Percentiles rank a stretch among this genome's conserved stretches.
Conservation (phyloP, 139 green algal genomes). For the Volvox reticuliferus region DNA sequence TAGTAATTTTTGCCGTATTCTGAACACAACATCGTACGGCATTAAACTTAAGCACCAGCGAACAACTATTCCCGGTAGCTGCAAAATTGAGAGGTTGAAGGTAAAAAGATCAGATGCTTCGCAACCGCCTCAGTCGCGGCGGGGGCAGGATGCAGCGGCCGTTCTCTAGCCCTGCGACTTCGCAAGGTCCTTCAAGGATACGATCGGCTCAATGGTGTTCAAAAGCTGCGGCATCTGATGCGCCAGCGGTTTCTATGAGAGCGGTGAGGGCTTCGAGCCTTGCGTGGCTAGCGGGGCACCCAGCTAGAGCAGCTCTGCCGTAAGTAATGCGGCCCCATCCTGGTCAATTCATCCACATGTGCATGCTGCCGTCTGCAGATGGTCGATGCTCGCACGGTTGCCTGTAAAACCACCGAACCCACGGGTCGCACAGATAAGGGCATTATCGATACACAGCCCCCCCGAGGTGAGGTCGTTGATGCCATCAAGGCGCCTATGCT, state of each 20-base stretch:
- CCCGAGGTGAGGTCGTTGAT: conserved; percentile 48
- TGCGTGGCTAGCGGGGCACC: too few species aligned
- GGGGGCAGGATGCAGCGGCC: neutral
- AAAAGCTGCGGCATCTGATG: neutral
- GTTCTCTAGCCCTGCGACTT: neutral
- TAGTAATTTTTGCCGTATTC: too few species aligned
- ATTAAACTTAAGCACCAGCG: too few species aligned
- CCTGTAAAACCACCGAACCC: neutral
- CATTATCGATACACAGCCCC: conserved; percentile 68
- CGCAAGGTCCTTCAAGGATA: neutral
- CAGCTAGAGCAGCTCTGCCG: too few species aligned
- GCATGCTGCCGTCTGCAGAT: neutral
- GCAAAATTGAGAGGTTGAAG: too few species aligned
- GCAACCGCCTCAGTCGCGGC: neutral
- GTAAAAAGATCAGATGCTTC: neutral
- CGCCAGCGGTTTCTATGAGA: neutral
- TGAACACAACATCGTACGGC: too few species aligned
- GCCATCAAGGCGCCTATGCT: too few species aligned
- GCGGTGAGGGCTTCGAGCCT: neutral
- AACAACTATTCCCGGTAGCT: too few species aligned
- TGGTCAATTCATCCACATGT: too few species aligned
- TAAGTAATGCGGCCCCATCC: too few species aligned
- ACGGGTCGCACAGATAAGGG: conserved; percentile 3
- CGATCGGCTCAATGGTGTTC: neutral
- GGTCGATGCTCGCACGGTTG: neutral